phyloP scores from a whole-genome alignment of 108 stramenopile species.

The Schizochytrium sp. region DNA sequence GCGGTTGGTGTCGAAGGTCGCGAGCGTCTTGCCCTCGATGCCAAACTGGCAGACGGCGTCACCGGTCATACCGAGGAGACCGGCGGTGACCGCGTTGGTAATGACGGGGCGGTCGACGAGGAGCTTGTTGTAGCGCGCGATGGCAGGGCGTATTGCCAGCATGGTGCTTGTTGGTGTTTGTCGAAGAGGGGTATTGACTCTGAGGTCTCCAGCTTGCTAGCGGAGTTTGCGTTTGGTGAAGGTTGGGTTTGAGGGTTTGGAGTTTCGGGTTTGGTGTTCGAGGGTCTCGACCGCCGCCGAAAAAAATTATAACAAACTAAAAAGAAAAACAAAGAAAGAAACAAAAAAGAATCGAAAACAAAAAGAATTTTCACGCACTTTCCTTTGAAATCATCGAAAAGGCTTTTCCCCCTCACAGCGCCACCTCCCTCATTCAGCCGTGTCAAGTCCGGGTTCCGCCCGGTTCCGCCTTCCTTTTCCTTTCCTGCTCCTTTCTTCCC shows the following conservation, averaged over 20 bases:
- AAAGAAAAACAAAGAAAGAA: no score
- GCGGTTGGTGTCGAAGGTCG: background rate
- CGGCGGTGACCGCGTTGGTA: background rate
- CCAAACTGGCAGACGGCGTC: constrained; percentile 2
- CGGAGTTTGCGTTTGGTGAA: background rate
- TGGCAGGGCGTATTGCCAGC: background rate
- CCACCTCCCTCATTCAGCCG: no score
- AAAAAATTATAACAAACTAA: no score
- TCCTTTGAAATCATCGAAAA: no score
- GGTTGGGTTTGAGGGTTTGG: background rate
- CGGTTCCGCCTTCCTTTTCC: no score
- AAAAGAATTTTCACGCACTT: no score
- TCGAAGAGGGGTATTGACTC: background rate
- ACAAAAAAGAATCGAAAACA: no score
- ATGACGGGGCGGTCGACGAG: background rate
- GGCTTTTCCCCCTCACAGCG: no score
- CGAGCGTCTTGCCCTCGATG: background rate
- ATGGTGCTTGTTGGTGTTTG: background rate
- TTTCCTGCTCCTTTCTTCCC: no score
- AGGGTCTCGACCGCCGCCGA: no score
- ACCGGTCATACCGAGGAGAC: background rate
- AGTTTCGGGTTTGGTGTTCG: background rate
- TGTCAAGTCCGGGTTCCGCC: no score
- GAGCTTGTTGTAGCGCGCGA: background rate
- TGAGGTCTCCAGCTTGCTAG: background rate